These are phyloP conservation scores for Syzygium syzygioides DNA, from an alignment of 441 rosid genomes.

Conservation along the genomic window DNA sequence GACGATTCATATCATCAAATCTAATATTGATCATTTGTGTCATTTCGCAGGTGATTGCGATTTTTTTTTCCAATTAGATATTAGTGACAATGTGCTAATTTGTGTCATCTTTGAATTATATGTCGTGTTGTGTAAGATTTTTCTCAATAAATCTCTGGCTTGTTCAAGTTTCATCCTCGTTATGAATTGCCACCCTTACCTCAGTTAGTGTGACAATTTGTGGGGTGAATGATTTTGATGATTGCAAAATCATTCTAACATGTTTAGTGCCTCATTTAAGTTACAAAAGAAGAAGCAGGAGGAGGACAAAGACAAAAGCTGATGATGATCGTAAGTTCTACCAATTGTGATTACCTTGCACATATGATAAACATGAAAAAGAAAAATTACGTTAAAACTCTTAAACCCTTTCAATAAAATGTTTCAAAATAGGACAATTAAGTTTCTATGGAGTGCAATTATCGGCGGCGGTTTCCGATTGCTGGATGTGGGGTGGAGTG, in stretches of 20 bases:
- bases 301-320: not conserved
- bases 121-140: accelerated
- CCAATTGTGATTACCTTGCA: not conserved
- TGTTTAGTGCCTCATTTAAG: not conserved
- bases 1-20: not conserved
- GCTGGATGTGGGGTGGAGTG: too few relatives aligned
- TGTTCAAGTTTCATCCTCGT: not conserved
- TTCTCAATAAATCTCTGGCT: not conserved
- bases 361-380: not conserved
- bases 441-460: not conserved
- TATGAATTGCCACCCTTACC: not conserved
- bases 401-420: too few relatives aligned
- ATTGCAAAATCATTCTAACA: not conserved
- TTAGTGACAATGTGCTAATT: not conserved
- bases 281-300: not conserved
- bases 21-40: not conserved
- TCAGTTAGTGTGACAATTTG: not conserved
- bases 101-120: not conserved
- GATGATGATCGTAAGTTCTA: too few relatives aligned
- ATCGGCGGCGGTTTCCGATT: too few relatives aligned
- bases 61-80: not conserved
- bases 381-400: too few relatives aligned
- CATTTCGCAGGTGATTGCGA: not conserved
- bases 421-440: not conserved
- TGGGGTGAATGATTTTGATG: not conserved